These are phyloP conservation scores for Magnaporthales sp. DNA, from an alignment of 2,329 filamentous ascomycete species.

Conservation along the genomic window DNA sequence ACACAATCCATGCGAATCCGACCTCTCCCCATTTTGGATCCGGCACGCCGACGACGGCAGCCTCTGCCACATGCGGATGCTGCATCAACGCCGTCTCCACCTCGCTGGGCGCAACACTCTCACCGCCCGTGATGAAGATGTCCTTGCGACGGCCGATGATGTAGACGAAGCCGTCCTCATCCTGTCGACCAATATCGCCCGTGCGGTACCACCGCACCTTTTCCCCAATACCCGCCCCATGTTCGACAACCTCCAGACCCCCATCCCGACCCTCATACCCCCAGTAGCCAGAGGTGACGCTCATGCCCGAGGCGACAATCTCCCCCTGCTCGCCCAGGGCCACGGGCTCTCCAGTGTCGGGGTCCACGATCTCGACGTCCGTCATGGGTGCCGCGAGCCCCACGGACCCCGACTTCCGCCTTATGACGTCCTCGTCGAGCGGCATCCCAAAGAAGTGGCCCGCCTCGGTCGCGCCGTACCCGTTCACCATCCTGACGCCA, in stretches of 20 bases:
- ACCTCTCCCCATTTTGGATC: constrained; percentile 10
- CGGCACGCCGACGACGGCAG: constrained; percentile 7
- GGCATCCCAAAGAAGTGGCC: constrained; percentile 8
- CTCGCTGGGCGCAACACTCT: constrained; percentile 12
- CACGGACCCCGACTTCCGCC: constrained; percentile 1
- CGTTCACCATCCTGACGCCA: constrained; percentile 8
- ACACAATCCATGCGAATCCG: constrained; percentile 7
- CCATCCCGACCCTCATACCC: neutral
- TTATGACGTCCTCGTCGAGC: neutral
- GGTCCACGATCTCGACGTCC: constrained; percentile 4
- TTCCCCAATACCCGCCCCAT: neutral
- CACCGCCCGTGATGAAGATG: constrained; percentile 10
- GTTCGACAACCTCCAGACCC: neutral
- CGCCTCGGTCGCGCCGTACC: constrained; percentile 11
- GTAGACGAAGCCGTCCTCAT: constrained; percentile 9
- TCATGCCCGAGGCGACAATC: neutral
- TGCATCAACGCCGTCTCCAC: constrained; percentile 9
- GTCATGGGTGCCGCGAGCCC: neutral
- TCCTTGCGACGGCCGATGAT: constrained; percentile 9
- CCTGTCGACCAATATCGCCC: constrained; percentile 5
- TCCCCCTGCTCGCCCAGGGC: constrained; percentile 3
- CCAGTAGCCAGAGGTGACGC: constrained; percentile 8
- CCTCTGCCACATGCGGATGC: constrained; percentile 9
- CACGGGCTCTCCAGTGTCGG: neutral
- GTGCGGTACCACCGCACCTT: neutral